These are phyloP conservation scores for Cyclocybe cylindracea DNA, from an alignment of 768 basidiomycete genomes.

Conservation along the genomic window DNA sequence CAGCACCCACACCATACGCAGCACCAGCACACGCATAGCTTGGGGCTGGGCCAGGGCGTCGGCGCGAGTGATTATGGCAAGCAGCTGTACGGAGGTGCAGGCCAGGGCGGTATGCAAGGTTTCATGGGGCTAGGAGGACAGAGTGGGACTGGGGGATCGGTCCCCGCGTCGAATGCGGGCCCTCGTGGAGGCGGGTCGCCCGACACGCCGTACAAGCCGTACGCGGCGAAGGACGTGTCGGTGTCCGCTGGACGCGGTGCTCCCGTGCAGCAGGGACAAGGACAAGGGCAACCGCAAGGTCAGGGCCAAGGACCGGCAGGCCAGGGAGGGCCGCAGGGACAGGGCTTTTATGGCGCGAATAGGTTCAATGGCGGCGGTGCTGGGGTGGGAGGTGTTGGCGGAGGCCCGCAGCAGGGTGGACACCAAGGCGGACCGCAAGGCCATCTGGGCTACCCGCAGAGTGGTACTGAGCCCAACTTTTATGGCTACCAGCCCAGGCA, in stretches of 20 bases:
- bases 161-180: slow-evolving; percentile 42
- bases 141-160: slow-evolving; percentile 38
- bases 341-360: slow-evolving; percentile 49
- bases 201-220: slow-evolving; percentile 76
- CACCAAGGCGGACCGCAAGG: slow-evolving; percentile 52
- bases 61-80: slow-evolving; percentile 42
- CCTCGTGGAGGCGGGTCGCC: slow-evolving; percentile 61
- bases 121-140: slow-evolving; percentile 67
- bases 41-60: slow-evolving; percentile 42
- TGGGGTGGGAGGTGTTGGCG: slow-evolving; percentile 36
- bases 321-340: slow-evolving; percentile 52
- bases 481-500: slow-evolving; percentile 73
- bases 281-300: slow-evolving; percentile 55
- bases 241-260: slow-evolving; percentile 46
- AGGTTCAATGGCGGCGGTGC: slow-evolving; percentile 40
- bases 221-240: slow-evolving; percentile 66
- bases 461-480: slow-evolving; percentile 63
- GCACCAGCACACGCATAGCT: slow-evolving; percentile 54
- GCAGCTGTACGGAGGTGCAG: slow-evolving; percentile 47
- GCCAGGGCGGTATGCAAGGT: slow-evolving; percentile 63
- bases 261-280: slow-evolving; percentile 46
- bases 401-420: slow-evolving; percentile 41
- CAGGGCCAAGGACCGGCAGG: slow-evolving; percentile 46
- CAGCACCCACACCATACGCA: slow-evolving; percentile 58
- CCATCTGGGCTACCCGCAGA: slow-evolving; percentile 65